These are phyloP conservation scores for Paecilomyces niveus DNA, from an alignment of 2,329 filamentous ascomycete species.

Conservation along the genomic window DNA sequence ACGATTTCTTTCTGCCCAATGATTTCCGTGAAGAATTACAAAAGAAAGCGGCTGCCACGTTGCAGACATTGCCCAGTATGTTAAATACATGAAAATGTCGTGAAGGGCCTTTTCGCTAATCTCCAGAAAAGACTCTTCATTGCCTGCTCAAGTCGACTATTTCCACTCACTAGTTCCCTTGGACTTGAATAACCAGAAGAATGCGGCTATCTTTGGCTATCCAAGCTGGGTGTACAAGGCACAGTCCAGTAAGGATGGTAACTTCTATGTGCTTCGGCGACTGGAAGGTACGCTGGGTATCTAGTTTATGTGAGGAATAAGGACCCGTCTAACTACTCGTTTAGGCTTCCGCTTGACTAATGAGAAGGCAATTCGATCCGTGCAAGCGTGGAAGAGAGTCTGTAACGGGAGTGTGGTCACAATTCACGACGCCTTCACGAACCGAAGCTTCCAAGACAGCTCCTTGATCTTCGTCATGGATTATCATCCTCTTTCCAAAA, in stretches of 20 bases:
- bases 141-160: constrained; percentile 70
- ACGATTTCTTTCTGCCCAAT: constrained; percentile 89
- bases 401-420: constrained; percentile 75
- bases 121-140: constrained; percentile 49
- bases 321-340: constrained; percentile 1
- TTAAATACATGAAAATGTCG: constrained; percentile 5
- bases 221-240: constrained; percentile 95
- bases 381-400: constrained; percentile 84
- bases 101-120: constrained; percentile 7
- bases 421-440: constrained; percentile 88
- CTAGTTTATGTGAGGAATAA: background rate
- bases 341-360: constrained; percentile 77
- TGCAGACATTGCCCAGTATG: constrained; percentile 75
- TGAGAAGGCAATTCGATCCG: constrained; percentile 76
- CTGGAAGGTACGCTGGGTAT: constrained; percentile 57
- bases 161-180: constrained; percentile 90
- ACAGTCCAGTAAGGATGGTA: constrained; percentile 77
- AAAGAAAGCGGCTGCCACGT: constrained; percentile 75
- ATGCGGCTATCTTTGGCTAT: constrained; percentile 73
- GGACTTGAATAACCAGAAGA: constrained; percentile 74
- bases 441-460: constrained; percentile 84
- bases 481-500: constrained; percentile 87
- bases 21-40: constrained; percentile 81
- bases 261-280: constrained; percentile 77
- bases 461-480: constrained; percentile 91